Conservation (phyloP, 306 rosid species). For the Betula pendula region DNA sequence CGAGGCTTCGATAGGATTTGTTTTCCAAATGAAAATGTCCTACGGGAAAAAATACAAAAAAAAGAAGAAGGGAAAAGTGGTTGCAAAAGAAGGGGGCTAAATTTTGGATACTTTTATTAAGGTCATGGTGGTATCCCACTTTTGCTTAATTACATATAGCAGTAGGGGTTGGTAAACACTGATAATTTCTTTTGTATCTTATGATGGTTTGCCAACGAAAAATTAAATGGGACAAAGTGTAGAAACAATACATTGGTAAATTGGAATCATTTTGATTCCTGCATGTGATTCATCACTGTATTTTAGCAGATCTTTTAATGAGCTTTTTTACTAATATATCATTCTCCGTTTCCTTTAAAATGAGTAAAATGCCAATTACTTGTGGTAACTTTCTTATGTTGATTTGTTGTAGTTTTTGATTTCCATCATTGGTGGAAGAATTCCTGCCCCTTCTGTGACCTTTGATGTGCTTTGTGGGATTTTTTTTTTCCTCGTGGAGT, state of each 20-base stretch:
- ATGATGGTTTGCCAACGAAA: not conserved
- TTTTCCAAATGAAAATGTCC: not conserved
- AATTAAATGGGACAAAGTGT: not conserved
- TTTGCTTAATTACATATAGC: not conserved
- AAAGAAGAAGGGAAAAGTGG: not conserved
- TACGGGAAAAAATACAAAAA: not conserved
- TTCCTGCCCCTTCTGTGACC: not conserved
- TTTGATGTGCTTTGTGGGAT: not conserved
- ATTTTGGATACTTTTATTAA: not conserved
- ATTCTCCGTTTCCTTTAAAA: not conserved
- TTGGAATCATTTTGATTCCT: not conserved
- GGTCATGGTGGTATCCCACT: not conserved
- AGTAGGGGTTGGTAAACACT: not conserved
- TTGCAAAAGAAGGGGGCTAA: not conserved
- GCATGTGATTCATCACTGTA: not conserved
- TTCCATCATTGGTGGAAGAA: not conserved
- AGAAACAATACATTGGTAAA: not conserved
- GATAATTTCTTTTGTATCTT: not conserved
- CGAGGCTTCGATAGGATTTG: not conserved
- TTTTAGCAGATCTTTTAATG: not conserved
- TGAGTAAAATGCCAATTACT: not conserved
- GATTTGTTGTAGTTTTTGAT: not conserved
- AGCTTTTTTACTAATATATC: not conserved
- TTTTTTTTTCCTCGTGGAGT: not conserved
- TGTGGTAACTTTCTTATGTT: not conserved